These are phyloP conservation scores for Rhodamnia argentea DNA, from an alignment of 345 rosid genomes.

Conservation along the genomic window DNA sequence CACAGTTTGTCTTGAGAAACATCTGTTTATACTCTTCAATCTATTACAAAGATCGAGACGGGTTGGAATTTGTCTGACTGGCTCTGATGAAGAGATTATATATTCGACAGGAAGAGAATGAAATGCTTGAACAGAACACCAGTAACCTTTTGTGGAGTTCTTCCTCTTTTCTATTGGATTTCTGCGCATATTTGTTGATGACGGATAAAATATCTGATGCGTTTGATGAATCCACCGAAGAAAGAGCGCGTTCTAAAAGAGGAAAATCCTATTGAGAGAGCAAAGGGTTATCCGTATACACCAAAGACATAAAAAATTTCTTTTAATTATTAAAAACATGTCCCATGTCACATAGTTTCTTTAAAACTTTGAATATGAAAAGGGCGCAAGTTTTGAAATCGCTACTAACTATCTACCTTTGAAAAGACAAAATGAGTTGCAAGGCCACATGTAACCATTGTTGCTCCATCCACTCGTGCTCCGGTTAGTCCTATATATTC, in stretches of 20 bases:
- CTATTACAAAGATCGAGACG: neutral
- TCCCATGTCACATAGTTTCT: neutral
- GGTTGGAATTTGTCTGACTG: neutral
- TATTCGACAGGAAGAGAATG: neutral
- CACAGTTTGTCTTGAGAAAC: constrained; percentile 6
- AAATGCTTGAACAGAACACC: neutral
- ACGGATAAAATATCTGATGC: neutral
- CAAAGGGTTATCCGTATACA: neutral
- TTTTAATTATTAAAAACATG: neutral
- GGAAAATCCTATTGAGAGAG: neutral
- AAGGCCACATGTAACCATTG: constrained; percentile 15
- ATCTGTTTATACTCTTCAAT: neutral
- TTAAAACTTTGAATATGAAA: neutral
- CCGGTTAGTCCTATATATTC: constrained; percentile 19
- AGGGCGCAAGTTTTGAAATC: neutral
- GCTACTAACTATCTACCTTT: neutral
- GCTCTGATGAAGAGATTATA: neutral
- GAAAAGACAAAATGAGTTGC: constrained; percentile 20
- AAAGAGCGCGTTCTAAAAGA: neutral
- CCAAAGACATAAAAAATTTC: neutral
- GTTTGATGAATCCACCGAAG: neutral
- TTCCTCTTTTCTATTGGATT: neutral
- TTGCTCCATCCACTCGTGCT: constrained; percentile 9
- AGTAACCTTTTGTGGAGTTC: neutral
- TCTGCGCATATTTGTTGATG: neutral